phyloP scores from a whole-genome alignment of 1,284 basidiomycete species.

The Mycena citricolor region DNA sequence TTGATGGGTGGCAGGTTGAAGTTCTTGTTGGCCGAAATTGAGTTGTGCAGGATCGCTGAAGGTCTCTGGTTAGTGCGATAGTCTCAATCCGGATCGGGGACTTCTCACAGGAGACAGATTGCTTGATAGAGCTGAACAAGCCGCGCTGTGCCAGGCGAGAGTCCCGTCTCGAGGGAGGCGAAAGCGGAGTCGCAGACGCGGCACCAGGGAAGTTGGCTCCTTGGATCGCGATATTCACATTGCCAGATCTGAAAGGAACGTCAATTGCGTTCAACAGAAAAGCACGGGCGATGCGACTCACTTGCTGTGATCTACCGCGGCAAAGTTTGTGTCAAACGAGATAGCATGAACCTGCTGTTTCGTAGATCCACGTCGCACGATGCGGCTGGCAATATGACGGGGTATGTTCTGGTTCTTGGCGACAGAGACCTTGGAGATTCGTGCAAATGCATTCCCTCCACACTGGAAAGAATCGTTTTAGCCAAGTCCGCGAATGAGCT shows the following conservation, averaged over 20 bases:
- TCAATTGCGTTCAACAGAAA: not conserved
- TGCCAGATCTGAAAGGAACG: constrained; percentile 21
- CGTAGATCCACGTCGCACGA: constrained; percentile 10
- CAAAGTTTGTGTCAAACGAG: constrained; percentile 3
- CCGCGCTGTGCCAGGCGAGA: constrained; percentile 16
- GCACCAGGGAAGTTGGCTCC: constrained; percentile 24
- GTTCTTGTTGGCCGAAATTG: constrained; percentile 4
- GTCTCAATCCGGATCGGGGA: too few relatives aligned
- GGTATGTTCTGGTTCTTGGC: constrained; percentile 19
- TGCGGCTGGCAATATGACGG: constrained; percentile 1
- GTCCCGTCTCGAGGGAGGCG: constrained; percentile 11
- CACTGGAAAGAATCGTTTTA: constrained; percentile 6
- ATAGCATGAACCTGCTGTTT: not conserved
- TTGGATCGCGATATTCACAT: constrained; percentile 29
- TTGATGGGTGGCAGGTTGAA: constrained; percentile 5
- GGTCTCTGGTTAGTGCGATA: too few relatives aligned
- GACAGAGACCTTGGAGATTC: constrained; percentile 15
- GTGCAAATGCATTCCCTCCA: constrained; percentile 20
- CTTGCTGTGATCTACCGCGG: constrained; percentile 21
- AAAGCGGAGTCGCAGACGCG: too few relatives aligned
- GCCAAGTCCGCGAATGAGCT: not conserved
- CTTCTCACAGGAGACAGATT: too few relatives aligned
- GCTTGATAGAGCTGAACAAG: constrained; percentile 3
- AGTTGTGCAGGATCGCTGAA: too few relatives aligned
- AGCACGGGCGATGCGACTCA: not conserved